Evolutionary conservation across 1,139 yeast genomes (phyloP), one percentile per base, ranked within the genome.

Genomic region (Geotrichum aggregatum): DNA sequence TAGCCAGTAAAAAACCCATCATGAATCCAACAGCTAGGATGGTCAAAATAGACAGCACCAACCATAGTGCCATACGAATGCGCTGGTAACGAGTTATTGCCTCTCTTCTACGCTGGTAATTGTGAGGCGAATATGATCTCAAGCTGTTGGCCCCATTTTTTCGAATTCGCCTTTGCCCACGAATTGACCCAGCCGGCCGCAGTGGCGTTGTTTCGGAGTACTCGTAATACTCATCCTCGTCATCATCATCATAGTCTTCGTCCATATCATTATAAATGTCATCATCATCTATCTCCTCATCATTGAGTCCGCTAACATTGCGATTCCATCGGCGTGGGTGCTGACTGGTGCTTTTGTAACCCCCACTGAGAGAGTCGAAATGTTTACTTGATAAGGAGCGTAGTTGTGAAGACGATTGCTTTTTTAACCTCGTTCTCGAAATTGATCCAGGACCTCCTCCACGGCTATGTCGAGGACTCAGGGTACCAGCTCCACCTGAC

Each of bases 1-100:
- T 84, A 0, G 96, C 97, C 53, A 89, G 72, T 3, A 88, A 72
- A 64, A 89, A 87, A 0, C 97, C 98, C 64, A 84, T 75, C 5
- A 84, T 72, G 64, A 88, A 88, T 1, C 96, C 96, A 33, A 84
- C 55, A 5, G 42, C 30, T 35, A 70, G 58, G 18, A 70, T 56
- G 39, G 63, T 49, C 31, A 66, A 52, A 3, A 65, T 56, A 8
- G 61, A 55, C 14, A 68, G 52, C 21, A 61, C 54, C 31, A 61
- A 49, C 67, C 69, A 68, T 13, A 70, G 57, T 44, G 63, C 54
- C 22, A 65, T 52, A 13, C 70, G 62, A 24, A 66, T 54, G 19
- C 60, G 63, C 19, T 48, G 52, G 46, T 58, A 61, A 44, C 60
- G 58, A 38, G 60, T 58, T 43, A 57, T 51, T 21, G 54, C 52